Evolutionary conservation across 169 alveolate genomes (phyloP), one percentile per base, ranked within the genome.

Genomic region (Plasmodium blacklocki): DNA sequence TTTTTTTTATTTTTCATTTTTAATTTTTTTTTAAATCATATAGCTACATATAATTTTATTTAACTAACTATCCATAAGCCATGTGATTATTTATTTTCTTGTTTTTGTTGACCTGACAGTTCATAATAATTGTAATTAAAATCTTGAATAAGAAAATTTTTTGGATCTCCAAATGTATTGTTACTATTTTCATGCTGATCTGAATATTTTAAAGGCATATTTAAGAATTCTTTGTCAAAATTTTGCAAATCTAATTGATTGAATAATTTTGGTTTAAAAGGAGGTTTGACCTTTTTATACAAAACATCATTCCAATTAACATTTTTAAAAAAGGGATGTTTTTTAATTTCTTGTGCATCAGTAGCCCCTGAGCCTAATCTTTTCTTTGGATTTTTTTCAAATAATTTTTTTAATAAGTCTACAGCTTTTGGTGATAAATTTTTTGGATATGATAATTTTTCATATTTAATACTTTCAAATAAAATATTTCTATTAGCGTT

Each of bases 271-370:
- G 97, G 97, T 39, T 93, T 92, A 26, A 95, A 93, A 58, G 97
- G 97, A 0, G 97, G 96, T 63, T 74, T 75, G 6, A 90, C 43
- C 60, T 62, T 76, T 88, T 90, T 89, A 64, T 70, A 19, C 2
- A 92, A 70, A 54, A 95, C 76, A 73, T 76, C 83, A 62, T 88
- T 88, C 97, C 97, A 96, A 74, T 96, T 94, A 62, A 95, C 71
- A 32, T 93, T 95, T 76, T 83, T 85, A 78, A 96, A 94, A 88
- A 95, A 96, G n/a, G 83, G 83, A 75, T 96, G 98, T 23, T 91
- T 88, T 86, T 94, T 95, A 47, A 96, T 88, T 58, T 93, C 94
- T 73, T 92, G 91, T 32, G 93, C 96, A 21, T 93, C 96, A 6
- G 88, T 88, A 43, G 88, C 88, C 59, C 88, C 94, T 71, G 85